phyloP scores from a whole-genome alignment of 2,329 filamentous ascomycete genomes.

The Elsinoe batatas region DNA sequence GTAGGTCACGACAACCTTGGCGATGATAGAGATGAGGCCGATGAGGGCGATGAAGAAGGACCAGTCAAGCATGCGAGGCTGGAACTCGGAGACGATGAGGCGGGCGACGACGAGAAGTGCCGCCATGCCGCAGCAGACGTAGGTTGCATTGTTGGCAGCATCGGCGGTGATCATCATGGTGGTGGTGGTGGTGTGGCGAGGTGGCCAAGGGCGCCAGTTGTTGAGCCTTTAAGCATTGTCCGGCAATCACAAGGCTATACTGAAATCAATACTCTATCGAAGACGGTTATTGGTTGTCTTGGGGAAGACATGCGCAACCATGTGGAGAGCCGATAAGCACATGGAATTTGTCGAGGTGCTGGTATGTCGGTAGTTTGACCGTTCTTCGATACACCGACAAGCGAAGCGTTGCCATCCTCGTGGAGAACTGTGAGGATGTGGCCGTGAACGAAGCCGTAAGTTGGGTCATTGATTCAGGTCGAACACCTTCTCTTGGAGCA shows the following conservation, averaged over 20 bases:
- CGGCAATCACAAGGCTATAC: too few species aligned
- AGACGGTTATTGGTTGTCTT: not conserved
- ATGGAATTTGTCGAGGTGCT: not conserved
- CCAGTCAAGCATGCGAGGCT: not conserved
- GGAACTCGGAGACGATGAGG: not conserved
- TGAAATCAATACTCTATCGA: too few species aligned
- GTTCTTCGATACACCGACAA: not conserved
- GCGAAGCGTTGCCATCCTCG: not conserved
- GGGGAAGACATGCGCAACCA: not conserved
- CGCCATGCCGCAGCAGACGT: not conserved
- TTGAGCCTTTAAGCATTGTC: too few species aligned
- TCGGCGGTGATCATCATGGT: not conserved
- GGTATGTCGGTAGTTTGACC: not conserved
- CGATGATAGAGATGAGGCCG: not conserved
- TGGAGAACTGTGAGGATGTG: not conserved
- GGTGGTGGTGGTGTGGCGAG: too few species aligned
- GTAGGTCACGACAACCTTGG: constrained; percentile 1
- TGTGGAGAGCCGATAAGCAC: not conserved
- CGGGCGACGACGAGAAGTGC: not conserved
- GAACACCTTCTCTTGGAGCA: too few species aligned
- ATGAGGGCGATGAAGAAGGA: constrained; percentile 2
- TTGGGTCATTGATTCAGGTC: not conserved
- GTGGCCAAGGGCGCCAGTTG: too few species aligned
- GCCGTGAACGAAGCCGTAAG: not conserved
- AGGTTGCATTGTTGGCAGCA: not conserved